phyloP scores from a whole-genome alignment of 495 filamentous ascomycete species.

The Hapsidospora chrysogenum region DNA sequence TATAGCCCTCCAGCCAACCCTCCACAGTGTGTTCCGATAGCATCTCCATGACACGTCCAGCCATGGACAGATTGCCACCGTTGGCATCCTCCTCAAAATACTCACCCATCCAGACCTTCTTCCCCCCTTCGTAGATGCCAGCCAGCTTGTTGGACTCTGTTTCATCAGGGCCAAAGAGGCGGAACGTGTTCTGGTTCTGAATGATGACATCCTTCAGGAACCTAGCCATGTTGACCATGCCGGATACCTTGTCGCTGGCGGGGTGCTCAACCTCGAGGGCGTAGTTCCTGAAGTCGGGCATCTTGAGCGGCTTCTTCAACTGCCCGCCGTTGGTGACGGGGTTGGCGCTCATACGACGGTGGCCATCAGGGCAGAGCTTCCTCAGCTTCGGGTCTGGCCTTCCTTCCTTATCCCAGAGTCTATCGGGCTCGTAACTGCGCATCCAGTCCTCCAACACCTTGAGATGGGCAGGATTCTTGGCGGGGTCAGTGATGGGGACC shows the following conservation, averaged over 20 bases:
- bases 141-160: conserved; percentile 61
- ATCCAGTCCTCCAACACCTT: conserved; percentile 54
- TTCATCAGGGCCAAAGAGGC: conserved; percentile 59
- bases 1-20: conserved; percentile 62
- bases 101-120: conserved; percentile 63
- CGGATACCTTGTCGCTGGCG: conserved; percentile 29
- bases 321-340: conserved; percentile 53
- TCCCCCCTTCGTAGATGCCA: conserved; percentile 47
- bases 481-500: conserved; percentile 49
- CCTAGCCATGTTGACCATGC: conserved; percentile 47
- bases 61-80: conserved; percentile 45
- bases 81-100: conserved; percentile 56
- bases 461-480: conserved; percentile 39
- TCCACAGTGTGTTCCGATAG: conserved; percentile 60
- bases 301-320: conserved; percentile 40
- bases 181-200: conserved; percentile 44
- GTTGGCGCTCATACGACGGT: conserved; percentile 52
- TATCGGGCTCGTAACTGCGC: conserved; percentile 49
- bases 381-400: conserved; percentile 35
- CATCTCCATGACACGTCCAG: conserved; percentile 63
- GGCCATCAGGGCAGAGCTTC: conserved; percentile 41
- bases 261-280: conserved; percentile 35
- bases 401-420: conserved; percentile 26
- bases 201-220: conserved; percentile 46
- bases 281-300: conserved; percentile 50